These are phyloP conservation scores for Phytophthora ohioensis DNA, from an alignment of 352 stramenopile genomes.

Conservation along the genomic window DNA sequence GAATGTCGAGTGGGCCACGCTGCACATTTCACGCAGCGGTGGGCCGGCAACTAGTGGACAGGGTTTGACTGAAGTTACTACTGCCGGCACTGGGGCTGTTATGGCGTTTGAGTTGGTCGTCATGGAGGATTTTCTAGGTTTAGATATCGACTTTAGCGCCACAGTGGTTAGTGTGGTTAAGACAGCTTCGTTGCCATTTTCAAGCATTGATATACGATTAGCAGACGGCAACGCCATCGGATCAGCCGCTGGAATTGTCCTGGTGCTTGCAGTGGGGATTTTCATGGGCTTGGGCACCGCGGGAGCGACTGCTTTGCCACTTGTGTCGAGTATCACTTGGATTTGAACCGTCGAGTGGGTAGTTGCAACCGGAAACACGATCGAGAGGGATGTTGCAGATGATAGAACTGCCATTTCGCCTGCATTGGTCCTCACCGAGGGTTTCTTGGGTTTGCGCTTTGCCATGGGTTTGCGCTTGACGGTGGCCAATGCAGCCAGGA, in stretches of 20 bases:
- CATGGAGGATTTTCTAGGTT: neutral
- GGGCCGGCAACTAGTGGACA: neutral
- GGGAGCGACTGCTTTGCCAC: too few species aligned
- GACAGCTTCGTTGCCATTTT: neutral
- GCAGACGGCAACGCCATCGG: too few species aligned
- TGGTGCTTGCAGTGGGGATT: neutral
- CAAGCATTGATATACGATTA: neutral
- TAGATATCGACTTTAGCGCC: neutral
- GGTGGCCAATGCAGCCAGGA: conserved; percentile 12
- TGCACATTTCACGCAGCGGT: neutral
- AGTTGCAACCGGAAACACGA: too few species aligned
- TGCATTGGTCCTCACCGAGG: neutral
- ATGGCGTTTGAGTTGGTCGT: neutral
- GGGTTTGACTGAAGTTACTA: neutral
- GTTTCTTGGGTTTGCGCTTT: neutral
- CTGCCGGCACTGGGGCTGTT: neutral
- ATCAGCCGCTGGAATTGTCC: neutral
- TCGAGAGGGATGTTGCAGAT: neutral
- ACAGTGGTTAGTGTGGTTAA: neutral
- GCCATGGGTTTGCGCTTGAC: conserved; percentile 10
- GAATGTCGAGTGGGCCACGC: neutral
- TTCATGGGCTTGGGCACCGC: too few species aligned
- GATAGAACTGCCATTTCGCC: neutral
- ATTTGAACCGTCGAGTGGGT: too few species aligned
- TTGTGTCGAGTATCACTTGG: too few species aligned